A percentile compares a stretch with the other conserved stretches of the same genome.
These are phyloP conservation scores for Kodamaea fukazawae DNA, from an alignment of 805 yeast genomes.

Conservation along the genomic window DNA sequence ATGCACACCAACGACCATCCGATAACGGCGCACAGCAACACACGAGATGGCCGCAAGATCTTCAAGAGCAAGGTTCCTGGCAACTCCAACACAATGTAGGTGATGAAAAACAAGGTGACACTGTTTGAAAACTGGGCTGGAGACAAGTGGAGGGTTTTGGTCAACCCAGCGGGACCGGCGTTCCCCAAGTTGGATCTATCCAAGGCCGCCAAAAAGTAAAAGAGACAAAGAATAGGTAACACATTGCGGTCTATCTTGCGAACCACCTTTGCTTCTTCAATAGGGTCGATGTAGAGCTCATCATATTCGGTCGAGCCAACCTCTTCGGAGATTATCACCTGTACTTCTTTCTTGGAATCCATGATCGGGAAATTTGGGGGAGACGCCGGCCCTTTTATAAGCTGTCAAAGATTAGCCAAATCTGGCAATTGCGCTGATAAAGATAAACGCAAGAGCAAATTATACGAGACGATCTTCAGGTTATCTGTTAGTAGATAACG, in stretches of 20 bases:
- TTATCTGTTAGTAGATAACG: no score
- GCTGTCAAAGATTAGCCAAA: no score
- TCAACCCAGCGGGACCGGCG: constrained; percentile 54
- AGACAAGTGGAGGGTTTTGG: constrained; percentile 35
- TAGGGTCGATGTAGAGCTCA: constrained; percentile 16
- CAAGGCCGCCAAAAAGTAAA: constrained; percentile 46
- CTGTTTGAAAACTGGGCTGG: constrained; percentile 42
- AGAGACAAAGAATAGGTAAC: constrained; percentile 41
- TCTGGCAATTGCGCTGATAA: no score
- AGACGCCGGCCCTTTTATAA: no score
- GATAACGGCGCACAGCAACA: constrained; percentile 28
- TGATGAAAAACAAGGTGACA: constrained; percentile 46
- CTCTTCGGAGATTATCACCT: no score
- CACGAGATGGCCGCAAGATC: constrained; percentile 32
- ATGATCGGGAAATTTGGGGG: no score
- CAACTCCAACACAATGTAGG: constrained; percentile 43
- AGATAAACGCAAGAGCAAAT: no score
- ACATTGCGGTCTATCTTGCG: constrained; percentile 42
- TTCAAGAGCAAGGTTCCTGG: constrained; percentile 34
- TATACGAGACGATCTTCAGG: no score
- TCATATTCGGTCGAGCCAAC: constrained; percentile 2
- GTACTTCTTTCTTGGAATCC: no score
- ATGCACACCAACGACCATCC: constrained; percentile 42
- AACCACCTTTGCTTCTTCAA: constrained; percentile 29
- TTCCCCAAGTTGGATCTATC: constrained; percentile 61